Conservation (phyloP, 179 eudicot species). For the Drosera spatulata region DNA sequence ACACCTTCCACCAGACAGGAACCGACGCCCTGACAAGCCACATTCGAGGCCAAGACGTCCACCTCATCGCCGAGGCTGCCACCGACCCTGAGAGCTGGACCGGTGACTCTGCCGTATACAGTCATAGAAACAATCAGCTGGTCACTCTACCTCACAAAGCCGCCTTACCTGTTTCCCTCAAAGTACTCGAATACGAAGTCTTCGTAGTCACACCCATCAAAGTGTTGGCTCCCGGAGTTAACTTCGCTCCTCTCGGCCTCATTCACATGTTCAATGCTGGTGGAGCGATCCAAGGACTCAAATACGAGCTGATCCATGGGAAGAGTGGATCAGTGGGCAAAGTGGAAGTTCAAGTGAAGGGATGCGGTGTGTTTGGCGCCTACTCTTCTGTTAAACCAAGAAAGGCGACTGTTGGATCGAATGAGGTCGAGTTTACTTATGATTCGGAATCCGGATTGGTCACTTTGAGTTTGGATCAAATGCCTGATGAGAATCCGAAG, state of each 20-base stretch:
- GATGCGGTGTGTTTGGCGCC: conserved; percentile 75
- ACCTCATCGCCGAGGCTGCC: conserved; percentile 53
- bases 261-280: conserved; percentile 87
- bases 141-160: conserved; percentile 40
- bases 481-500: conserved; percentile 49
- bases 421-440: conserved; percentile 37
- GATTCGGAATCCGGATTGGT: conserved; percentile 52
- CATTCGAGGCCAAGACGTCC: conserved; percentile 57
- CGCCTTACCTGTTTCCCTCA: conserved; percentile 53
- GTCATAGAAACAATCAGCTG: conserved; percentile 35
- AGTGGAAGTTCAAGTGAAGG: conserved; percentile 61
- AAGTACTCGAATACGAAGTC: conserved; percentile 60
- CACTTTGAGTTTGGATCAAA: conserved; percentile 32
- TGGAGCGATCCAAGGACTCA: conserved; percentile 73
- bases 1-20: conserved; percentile 53
- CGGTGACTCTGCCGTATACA: conserved; percentile 45
- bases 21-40: conserved; percentile 44
- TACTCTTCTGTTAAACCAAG: conserved; percentile 66
- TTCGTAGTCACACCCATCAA: conserved; percentile 65
- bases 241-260: conserved; percentile 84
- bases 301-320: conserved; percentile 31
- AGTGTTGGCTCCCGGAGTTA: conserved; percentile 35
- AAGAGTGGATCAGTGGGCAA: conserved; percentile 23
- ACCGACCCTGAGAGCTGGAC: conserved; percentile 45
- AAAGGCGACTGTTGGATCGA: conserved; percentile 45